Base-by-base conservation (phyloP, 139 green algal species). In the Micractinium conductrix region DNA sequence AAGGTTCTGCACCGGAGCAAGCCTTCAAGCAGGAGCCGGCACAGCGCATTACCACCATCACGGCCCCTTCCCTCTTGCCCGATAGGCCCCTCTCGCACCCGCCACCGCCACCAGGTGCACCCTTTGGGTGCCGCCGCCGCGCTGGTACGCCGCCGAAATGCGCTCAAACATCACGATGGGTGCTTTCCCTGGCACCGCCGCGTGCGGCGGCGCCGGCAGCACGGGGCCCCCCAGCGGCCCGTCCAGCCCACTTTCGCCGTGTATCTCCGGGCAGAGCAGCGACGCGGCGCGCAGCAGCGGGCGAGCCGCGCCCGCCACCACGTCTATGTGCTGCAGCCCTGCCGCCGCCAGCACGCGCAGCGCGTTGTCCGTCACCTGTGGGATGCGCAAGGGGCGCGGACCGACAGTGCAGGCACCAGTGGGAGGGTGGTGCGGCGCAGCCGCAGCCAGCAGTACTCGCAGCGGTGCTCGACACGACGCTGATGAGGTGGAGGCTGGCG, bases 181-280 rank as follows among this genome's bases (percentile, higher is more conserved):
- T 9, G 92, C 95, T 74, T 96, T 96, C 40, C 87, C 93, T 28
- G 76, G 74, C 16, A 87, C 40, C 7, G 88, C 40, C 30, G n/a
- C 42, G 68, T 44, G 69, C 19, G 71, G 50, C 6, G 79, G 45
- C 2, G 88, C n/a, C 35, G 85, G 82, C 35, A 90, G 76, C 24
- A 89, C 62, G 4, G 79, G 74, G 10, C 48, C 63, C 24, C 86
- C 89, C 35, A 85, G 30, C 0, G 87, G 84, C 9, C 80, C 83
- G 75, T 92, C 90, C 33, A 98, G 83, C 9, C 97, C 97, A 14
- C 84, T 92, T 9, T 96, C 89, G 2, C 97, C 97, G 75, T 99
- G 97, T 28, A 99, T 99, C 81, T 98, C 95, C 33, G 96, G 89
- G 81, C 96, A 99, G 3, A 92, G 72, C 67, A 94, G 50, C 1